Conservation (phyloP, 345 rosid species). For the Alliaria petiolata region DNA sequence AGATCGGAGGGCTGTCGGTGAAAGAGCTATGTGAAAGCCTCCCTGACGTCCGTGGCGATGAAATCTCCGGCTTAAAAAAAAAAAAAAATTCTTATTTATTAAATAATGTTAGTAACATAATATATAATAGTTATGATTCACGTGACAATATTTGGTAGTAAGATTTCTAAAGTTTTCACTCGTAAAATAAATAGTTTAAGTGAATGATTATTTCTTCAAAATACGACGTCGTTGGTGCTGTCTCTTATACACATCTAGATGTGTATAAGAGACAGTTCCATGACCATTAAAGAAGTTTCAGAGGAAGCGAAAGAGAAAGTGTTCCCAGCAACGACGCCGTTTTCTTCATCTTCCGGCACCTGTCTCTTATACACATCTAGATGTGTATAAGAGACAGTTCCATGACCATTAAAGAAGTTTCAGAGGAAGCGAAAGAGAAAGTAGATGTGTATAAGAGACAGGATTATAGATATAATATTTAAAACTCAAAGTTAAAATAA, state of each 20-base stretch:
- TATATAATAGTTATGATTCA: too few species aligned
- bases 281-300: slow-evolving; percentile 90
- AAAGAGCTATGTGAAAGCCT: slow-evolving; percentile 87
- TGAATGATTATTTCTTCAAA: background rate
- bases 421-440: too few species aligned
- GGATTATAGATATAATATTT: too few species aligned
- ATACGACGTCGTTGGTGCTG: background rate
- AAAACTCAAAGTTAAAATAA: too few species aligned
- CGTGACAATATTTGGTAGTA: slow-evolving; percentile 1
- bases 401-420: too few species aligned
- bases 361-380: too few species aligned
- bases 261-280: slow-evolving; percentile 78
- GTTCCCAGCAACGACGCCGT: slow-evolving; percentile 61
- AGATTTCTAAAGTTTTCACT: background rate
- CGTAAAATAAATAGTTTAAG: background rate
- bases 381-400: too few species aligned
- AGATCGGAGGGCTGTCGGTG: slow-evolving; percentile 98
- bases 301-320: slow-evolving; percentile 94
- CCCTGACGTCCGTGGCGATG: slow-evolving; percentile 85
- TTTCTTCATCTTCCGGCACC: slow-evolving; percentile 61
- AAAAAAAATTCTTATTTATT: background rate
- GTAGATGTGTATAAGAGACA: too few species aligned
- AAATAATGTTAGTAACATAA: too few species aligned
- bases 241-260: too few species aligned
- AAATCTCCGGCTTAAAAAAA: slow-evolving; percentile 28